Percentiles rank a stretch among this genome's conserved stretches.
Conservation (phyloP, 169 alveolate genomes). For the Plasmodium berghei region DNA sequence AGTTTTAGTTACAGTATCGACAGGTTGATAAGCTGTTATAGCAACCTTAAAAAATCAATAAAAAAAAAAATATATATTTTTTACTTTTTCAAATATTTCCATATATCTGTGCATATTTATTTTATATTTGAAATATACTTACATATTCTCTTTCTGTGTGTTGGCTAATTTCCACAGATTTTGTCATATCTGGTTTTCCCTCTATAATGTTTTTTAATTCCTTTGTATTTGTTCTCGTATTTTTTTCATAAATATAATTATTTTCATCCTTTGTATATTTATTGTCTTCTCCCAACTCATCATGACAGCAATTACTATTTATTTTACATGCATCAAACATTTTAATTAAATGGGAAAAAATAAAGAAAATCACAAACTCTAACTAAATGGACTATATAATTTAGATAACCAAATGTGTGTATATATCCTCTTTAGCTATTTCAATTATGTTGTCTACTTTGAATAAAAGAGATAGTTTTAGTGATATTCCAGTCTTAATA, state of each 20-base stretch:
- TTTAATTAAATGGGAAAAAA: not conserved
- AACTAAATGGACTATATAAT: too few species aligned
- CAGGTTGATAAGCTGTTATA: conserved; percentile 85
- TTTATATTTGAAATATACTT: conserved; percentile 5
- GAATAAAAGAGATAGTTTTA: too few species aligned
- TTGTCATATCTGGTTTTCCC: conserved; percentile 77
- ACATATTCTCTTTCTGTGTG: conserved; percentile 85
- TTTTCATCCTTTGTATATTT: conserved; percentile 27
- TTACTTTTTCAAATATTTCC: not conserved
- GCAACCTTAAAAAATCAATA: conserved; percentile 77
- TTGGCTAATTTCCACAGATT: conserved; percentile 79
- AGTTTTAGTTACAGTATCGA: conserved; percentile 82
- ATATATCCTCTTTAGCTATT: too few species aligned
- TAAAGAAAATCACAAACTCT: too few species aligned
- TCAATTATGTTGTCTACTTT: too few species aligned
- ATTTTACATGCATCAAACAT: conserved; percentile 58
- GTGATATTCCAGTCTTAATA: too few species aligned
- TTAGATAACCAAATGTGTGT: too few species aligned
- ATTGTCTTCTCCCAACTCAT: conserved; percentile 18
- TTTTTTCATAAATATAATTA: conserved; percentile 64
- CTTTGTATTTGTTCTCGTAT: conserved; percentile 1
- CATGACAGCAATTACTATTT: conserved; percentile 39
- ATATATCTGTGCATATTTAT: not conserved
- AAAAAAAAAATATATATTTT: not conserved
- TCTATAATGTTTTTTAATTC: conserved; percentile 42